Evolutionary conservation across 345 rosid genomes (phyloP), one percentile per base, ranked within the genome.

Genomic region (Dipteronia sinensis): DNA sequence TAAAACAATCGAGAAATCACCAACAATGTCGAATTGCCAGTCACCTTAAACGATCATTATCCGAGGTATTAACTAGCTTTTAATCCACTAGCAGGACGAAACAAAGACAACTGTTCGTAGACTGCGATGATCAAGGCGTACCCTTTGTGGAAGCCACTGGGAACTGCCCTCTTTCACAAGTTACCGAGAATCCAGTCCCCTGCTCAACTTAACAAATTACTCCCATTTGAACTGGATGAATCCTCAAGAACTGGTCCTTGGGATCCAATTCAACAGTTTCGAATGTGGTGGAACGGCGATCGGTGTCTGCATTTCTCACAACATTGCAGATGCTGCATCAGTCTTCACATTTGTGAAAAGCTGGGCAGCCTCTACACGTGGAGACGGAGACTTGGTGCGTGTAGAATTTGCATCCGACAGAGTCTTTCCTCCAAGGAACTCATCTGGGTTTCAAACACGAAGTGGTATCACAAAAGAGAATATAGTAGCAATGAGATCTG

Each of bases 261-360:
- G 81, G 1, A 17, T 87, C 68, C 92, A 89, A 77, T 62, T 82
- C 76, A 87, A 81, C 44, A 27, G 64, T 25, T 85, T 87, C 34
- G 67, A 64, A 10, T 82, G 85, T 1, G 84, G 89, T 0, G 83
- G 89, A 20, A 25, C 83, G 0, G 89, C 64, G 12, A 16, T 86
- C 22, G 65, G 82, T 22, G 22, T 77, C 10, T 79, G 86, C 76
- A 13, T 83, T 47, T 83, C 85, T 2, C 88, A 86, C 78, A 81
- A 77, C 58, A 16, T 83, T 1, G 71, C 73, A 12, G 88, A 86
- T 44, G 88, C 74, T 7, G 17, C 72, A 5, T 76, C 86, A 1
- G 9, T 53, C 10, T 66, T 82, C 15, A 23, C 68, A 15, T 81
- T 86, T 46, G 17, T 83, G 20, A 81, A 78, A 10, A 29, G 29